Evolutionary conservation across 2,329 filamentous ascomycete species (phyloP), one percentile per base, ranked within the genome.

Genomic region (Sporothrix phasma): DNA sequence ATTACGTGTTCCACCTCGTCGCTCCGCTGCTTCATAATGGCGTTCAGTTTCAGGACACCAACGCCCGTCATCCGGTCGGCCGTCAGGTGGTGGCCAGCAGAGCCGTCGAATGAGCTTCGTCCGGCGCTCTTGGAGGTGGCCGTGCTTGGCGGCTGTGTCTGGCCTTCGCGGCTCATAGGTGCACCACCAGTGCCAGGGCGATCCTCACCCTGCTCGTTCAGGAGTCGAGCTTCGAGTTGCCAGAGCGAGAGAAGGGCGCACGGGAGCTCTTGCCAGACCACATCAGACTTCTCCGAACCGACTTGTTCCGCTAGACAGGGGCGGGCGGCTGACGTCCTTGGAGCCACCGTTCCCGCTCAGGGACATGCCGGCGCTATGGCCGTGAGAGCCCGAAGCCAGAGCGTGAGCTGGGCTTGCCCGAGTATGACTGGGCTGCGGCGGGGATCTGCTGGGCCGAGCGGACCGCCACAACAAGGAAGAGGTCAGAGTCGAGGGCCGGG

Each of bases 381-480:
- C 73, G 41, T 79, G 77, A 2, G 75, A 74, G 13, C 76, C 76
- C 0, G 78, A n/a, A 76, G 22, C 81, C 81, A 6, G 81, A 79
- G 60, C 82, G 78, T 3, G 83, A 84, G 7, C 74, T 71, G 1
- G 83, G 80, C 65, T 82, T 81, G 13, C 74, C 71, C 5, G 26
- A 10, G n/a, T 64, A 41, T 1, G 56, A 13, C n/a, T 62, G 34
- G 2, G 62, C 17, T 3, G 62, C 37, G 5, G 73, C 68, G 13
- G 76, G 66, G 5, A 85, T 74, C 56, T 81, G 80, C 65, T 84
- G 81, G 0, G 78, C 75, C 3, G 86, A 82, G 58, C 91, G 81
- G 7, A 97, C 84, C 70, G 89, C 91, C 68, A 94, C 88, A 3
- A 97, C 86, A 1, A 99, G 80, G 72, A 89, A 97, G 22, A 97